phyloP scores from a whole-genome alignment of 352 stramenopile species.

The Phytophthora uliginosa region DNA sequence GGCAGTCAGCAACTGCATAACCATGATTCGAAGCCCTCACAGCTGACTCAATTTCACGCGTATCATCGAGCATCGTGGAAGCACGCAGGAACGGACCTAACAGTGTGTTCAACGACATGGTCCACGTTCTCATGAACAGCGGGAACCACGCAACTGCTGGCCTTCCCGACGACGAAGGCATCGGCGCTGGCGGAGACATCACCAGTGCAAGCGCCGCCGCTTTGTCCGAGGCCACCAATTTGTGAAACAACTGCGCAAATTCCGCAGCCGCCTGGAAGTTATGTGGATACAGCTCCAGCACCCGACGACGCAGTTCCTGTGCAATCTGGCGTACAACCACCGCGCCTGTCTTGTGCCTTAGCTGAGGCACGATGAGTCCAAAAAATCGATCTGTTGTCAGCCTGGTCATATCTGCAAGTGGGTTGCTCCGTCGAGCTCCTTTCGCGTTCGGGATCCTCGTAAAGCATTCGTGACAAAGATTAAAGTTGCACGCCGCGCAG shows the following conservation, averaged over 20 bases:
- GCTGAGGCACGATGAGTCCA: constrained; percentile 35
- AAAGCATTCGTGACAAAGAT: constrained; percentile 68
- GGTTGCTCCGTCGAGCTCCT: constrained; percentile 12
- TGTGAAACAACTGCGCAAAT: constrained; percentile 52
- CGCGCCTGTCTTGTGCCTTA: constrained; percentile 25
- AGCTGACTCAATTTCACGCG: constrained; percentile 55
- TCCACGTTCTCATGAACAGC: constrained; percentile 53
- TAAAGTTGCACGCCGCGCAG: constrained; percentile 67
- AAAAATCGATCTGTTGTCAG: constrained; percentile 48
- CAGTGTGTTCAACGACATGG: constrained; percentile 65
- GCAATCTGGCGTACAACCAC: constrained; percentile 48
- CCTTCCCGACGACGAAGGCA: constrained; percentile 20
- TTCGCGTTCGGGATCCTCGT: constrained; percentile 71
- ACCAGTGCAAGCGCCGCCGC: constrained; percentile 50
- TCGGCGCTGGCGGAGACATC: constrained; percentile 28
- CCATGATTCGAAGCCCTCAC: constrained; percentile 32
- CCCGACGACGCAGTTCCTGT: constrained; percentile 55
- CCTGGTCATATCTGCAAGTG: constrained; percentile 18
- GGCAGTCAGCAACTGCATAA: constrained; percentile 30
- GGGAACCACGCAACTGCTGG: constrained; percentile 50
- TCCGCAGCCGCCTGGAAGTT: constrained; percentile 52
- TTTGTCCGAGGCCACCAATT: constrained; percentile 47
- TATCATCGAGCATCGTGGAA: constrained; percentile 75
- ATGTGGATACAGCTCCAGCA: constrained; percentile 66
- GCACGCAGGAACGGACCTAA: constrained; percentile 74